Percentiles rank a stretch among this genome's conserved stretches.
phyloP scores from a whole-genome alignment of 352 stramenopile species.

The Globisporangium orthogonon region DNA sequence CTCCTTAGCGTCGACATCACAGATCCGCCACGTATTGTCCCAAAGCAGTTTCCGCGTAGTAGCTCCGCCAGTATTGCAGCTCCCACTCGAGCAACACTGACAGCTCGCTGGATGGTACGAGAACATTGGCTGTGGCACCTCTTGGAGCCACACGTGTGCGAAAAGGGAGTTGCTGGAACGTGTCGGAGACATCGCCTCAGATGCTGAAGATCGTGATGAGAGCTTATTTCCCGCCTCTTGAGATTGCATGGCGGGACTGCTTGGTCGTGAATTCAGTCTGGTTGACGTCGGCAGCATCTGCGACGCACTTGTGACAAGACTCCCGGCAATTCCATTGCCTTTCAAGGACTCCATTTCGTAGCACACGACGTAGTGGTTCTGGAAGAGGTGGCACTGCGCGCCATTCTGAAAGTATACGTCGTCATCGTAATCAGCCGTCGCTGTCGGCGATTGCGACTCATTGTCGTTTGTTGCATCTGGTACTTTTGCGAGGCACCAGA shows the following conservation, averaged over 20 bases:
- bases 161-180: neutral
- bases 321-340: neutral
- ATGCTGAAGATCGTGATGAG: neutral
- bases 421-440: neutral
- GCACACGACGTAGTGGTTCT: slow-evolving; percentile 17
- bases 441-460: too few species aligned
- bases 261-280: neutral
- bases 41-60: neutral
- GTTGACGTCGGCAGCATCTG: neutral
- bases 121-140: neutral
- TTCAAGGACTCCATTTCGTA: slow-evolving; percentile 13
- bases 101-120: slow-evolving; percentile 7
- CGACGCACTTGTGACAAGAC: neutral
- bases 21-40: slow-evolving; percentile 17
- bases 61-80: neutral
- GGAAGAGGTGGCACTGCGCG: slow-evolving; percentile 12
- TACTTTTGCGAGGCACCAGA: slow-evolving; percentile 14
- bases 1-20: slow-evolving; percentile 6
- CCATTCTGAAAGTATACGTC: slow-evolving; percentile 12
- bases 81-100: neutral
- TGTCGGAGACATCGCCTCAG: neutral
- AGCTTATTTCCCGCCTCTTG: neutral
- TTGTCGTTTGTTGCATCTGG: neutral
- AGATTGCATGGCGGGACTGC: neutral
- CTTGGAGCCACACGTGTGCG: slow-evolving; percentile 12